Conservation (phyloP, 2,329 filamentous ascomycete genomes). For the Fusarium mangiferae region DNA sequence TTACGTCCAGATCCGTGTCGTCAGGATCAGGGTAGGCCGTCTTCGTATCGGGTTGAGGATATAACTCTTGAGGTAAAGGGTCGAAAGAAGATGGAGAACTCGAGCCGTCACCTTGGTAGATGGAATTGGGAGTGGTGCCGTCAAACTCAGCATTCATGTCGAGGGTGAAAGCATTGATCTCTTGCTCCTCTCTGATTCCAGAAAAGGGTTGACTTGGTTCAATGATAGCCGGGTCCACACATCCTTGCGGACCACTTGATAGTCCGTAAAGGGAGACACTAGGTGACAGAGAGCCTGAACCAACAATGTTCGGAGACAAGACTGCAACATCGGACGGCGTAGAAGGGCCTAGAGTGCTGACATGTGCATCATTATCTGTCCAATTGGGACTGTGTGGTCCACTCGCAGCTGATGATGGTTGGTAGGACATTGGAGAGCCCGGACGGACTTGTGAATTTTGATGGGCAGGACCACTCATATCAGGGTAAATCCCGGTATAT, state of each 20-base stretch:
- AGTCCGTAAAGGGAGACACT: constrained; percentile 20
- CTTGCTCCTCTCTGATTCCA: background rate
- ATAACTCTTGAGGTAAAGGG: background rate
- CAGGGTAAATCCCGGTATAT: constrained; percentile 1
- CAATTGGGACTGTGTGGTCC: constrained; percentile 31
- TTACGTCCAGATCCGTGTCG: background rate
- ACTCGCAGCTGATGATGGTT: constrained; percentile 27
- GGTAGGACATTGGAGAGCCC: constrained; percentile 33
- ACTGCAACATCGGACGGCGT: constrained; percentile 30
- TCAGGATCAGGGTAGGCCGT: constrained; percentile 26
- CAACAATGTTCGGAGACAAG: constrained; percentile 17
- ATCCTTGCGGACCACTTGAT: constrained; percentile 13
- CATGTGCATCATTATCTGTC: constrained; percentile 28
- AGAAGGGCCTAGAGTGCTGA: constrained; percentile 24
- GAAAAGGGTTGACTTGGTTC: constrained; percentile 10
- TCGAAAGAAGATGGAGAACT: background rate
- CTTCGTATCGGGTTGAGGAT: background rate
- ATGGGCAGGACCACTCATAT: constrained; percentile 1
- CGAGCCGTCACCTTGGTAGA: background rate
- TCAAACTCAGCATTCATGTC: background rate
- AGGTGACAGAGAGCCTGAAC: constrained; percentile 20
- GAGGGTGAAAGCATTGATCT: constrained; percentile 2
- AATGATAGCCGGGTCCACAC: constrained; percentile 32
- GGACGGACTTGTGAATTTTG: constrained; percentile 11
- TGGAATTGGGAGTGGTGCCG: background rate